Evolutionary conservation across 2,329 filamentous ascomycete genomes (phyloP), one percentile per base, ranked within the genome.

Genomic region (Arthrobotrys sinensis): DNA sequence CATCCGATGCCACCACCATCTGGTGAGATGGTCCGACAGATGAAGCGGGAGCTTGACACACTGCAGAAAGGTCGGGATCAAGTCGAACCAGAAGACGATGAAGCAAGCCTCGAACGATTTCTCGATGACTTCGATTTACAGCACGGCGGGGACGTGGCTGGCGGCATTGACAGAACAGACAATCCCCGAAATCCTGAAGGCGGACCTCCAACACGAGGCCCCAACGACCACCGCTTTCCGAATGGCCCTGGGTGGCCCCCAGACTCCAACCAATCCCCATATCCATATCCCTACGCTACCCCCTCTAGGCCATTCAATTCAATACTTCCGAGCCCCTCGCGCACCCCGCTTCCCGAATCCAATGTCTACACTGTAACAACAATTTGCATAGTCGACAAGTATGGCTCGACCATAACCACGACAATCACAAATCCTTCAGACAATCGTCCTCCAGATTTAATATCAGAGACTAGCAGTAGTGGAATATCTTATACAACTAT

Each of bases 1-100:
- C 53, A 16, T 45, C 66, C 21, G 52, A 77, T 77, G 73, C 73
- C 73, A 60, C 73, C 73, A 53, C 65, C 73, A 40, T 57, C 66
- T 66, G 45, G 28, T 34, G 50, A 48, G 66, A 62, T 69, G 66
- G 53, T 57, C 55, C 50, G 64, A 67, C 60, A 53, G 46, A 38
- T 57, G 32, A 43, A 62, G 14, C 52, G 52, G 66, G 43, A 57
- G 38, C 8, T 16, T 45, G 50, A 45, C 28, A 40, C 66, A 36
- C 11, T 77, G 24, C 64, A 62, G 28, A 77, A 77, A 53, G 73
- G 66, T 46, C 73, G 60, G 36, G 73, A 71, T n/a, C 52, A 67
- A 19, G 63, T 52, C 14, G 38, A 36, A 36, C 48, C 69, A 5
- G 55, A 76, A 12, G 60, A 71, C 40, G 66, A 77, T 16, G 67